A percentile compares a stretch with the other conserved stretches of the same genome.
These are phyloP conservation scores for Lasiodiplodia sp. DNA, from an alignment of 2,329 filamentous ascomycete species.

Conservation along the genomic window DNA sequence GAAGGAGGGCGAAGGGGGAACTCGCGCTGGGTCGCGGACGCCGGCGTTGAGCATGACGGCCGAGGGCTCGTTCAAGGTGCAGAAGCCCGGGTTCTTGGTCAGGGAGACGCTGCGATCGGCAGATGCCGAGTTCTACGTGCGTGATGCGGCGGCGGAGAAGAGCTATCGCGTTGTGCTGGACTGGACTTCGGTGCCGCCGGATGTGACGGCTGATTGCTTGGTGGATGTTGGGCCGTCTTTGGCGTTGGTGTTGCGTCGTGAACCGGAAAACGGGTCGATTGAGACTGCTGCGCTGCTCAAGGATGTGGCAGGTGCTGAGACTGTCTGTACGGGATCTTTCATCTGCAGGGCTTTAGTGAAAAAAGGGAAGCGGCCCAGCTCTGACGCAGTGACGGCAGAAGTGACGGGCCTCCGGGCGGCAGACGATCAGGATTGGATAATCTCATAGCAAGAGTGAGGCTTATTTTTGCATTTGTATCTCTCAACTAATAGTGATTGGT, in stretches of 20 bases:
- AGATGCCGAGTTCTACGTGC: not conserved
- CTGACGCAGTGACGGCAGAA: not conserved
- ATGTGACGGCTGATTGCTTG: not conserved
- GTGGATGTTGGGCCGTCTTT: not conserved
- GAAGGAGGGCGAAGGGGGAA: not conserved
- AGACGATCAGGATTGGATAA: not conserved
- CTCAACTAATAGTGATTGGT: no score
- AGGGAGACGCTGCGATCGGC: not conserved
- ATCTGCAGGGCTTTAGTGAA: not conserved
- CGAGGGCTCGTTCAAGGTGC: not conserved
- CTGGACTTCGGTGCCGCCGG: not conserved
- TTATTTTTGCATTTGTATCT: not conserved
- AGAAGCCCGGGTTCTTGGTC: not conserved
- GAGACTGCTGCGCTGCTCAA: not conserved
- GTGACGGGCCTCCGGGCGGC: not conserved
- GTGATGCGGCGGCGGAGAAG: not conserved
- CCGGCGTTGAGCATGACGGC: not conserved
- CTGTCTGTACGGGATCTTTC: not conserved
- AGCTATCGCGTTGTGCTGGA: not conserved
- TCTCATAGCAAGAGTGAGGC: not conserved
- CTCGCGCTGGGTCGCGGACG: no score
- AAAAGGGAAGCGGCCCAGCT: not conserved
- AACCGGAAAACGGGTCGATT: not conserved
- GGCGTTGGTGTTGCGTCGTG: not conserved
- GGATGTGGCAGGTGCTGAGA: not conserved